Conservation (phyloP, 306 rosid genomes). For the Hylodesmum podocarpum region DNA sequence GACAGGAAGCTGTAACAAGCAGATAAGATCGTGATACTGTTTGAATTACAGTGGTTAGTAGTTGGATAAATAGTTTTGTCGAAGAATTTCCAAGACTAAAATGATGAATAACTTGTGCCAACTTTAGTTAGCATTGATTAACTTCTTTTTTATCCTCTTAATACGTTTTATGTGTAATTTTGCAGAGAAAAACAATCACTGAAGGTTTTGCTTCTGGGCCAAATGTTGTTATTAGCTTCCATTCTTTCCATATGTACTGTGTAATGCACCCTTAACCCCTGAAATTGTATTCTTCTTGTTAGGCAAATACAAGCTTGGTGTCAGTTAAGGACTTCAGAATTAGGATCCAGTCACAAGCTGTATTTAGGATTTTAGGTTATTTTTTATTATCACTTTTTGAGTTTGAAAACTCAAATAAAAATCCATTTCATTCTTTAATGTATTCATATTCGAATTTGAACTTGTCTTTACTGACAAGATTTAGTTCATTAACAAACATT, state of each 20-base stretch:
- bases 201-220: constrained; percentile 49
- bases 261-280: background rate
- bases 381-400: constrained; percentile 20
- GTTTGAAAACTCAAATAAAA: background rate
- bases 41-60: background rate
- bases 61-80: background rate
- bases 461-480: background rate
- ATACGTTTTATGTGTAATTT: constrained; percentile 18
- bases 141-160: background rate
- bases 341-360: background rate
- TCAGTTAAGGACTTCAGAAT: constrained; percentile 10
- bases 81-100: background rate
- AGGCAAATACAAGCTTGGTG: constrained; percentile 9
- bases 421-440: background rate
- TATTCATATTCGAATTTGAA: background rate
- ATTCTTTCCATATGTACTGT: background rate
- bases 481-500: background rate
- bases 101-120: background rate
- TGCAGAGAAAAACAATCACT: constrained; percentile 42
- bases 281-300: constrained; percentile 13
- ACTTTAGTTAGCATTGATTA: background rate
- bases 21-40: constrained; percentile 17
- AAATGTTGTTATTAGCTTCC: constrained; percentile 23
- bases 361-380: constrained; percentile 30
- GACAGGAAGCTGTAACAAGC: constrained; percentile 6